Evolutionary conservation across 2,329 filamentous ascomycete genomes (phyloP).

Genomic region (Xylariales sp.): DNA sequence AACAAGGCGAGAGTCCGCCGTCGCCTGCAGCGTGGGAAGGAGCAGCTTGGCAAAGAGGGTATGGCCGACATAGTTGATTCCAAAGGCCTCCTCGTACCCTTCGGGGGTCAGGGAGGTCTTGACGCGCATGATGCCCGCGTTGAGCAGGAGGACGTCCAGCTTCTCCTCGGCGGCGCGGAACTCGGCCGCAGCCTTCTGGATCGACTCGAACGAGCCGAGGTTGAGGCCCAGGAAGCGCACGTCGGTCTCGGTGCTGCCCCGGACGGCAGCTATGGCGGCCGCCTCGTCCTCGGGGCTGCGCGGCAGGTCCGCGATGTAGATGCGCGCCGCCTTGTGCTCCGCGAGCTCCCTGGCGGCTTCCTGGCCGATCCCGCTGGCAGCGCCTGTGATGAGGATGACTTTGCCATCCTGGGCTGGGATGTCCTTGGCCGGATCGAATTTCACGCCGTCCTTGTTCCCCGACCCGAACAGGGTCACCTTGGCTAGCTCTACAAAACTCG

Average conservation of each 20-base stretch:
- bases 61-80: not conserved
- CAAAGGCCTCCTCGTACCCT: not conserved
- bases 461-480: not conserved
- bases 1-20: conserved; percentile 20
- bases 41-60: conserved; percentile 1
- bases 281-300: conserved; percentile 26
- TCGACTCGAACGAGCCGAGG: not conserved
- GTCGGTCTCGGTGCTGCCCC: not conserved
- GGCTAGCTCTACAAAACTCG: not conserved
- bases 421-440: conserved; percentile 18
- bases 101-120: not conserved
- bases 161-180: not conserved
- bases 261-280: conserved; percentile 20
- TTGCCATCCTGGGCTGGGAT: conserved; percentile 27
- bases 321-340: conserved; percentile 19
- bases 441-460: not conserved
- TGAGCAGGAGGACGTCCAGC: not conserved
- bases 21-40: conserved; percentile 7
- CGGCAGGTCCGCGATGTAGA: conserved; percentile 13
- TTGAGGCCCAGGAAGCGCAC: not conserved
- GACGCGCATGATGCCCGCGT: not conserved
- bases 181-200: conserved; percentile 5
- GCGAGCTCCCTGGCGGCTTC: conserved; percentile 30
- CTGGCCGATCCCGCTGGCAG: conserved; percentile 31
- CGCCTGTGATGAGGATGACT: conserved; percentile 30